Evolutionary conservation across 331 rosid genomes (phyloP).

Genomic region (Dryas integrifolia): DNA sequence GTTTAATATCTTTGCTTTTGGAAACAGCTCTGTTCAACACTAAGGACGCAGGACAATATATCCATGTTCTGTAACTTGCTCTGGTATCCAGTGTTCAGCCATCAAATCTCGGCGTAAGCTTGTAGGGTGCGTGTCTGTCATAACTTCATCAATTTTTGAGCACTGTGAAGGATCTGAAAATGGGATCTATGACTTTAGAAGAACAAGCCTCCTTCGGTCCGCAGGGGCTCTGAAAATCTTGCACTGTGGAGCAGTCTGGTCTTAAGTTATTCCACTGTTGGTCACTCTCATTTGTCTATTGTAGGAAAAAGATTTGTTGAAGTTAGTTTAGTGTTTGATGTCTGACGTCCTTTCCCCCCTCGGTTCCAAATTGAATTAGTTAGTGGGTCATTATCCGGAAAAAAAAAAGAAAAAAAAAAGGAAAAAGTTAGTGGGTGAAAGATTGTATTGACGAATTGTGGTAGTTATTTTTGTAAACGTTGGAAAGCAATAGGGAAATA

Average conservation of each 20-base stretch:
- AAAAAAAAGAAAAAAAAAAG: too few species aligned
- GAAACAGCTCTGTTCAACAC: constrained; percentile 14
- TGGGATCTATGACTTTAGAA: background rate
- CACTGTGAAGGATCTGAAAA: background rate
- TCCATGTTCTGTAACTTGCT: constrained; percentile 16
- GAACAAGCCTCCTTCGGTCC: constrained; percentile 6
- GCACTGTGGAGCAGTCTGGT: constrained; percentile 1
- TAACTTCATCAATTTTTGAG: background rate
- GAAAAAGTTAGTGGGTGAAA: constrained; percentile 20
- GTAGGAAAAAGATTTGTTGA: constrained; percentile 1
- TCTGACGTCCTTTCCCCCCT: background rate
- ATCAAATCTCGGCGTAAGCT: background rate
- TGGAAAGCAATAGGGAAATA: constrained; percentile 11
- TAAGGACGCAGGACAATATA: constrained; percentile 18
- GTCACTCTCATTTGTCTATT: constrained; percentile 1
- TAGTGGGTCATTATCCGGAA: background rate
- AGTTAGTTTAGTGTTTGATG: constrained; percentile 2
- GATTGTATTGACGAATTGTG: constrained; percentile 20
- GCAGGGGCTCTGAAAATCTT: background rate
- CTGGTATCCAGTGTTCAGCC: constrained; percentile 17
- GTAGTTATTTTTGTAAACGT: constrained; percentile 26
- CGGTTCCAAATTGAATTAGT: constrained; percentile 10
- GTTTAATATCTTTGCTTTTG: constrained; percentile 22
- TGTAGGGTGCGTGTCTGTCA: background rate
- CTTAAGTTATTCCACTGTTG: constrained; percentile 2